These are phyloP conservation scores for Hyphodiscus sp. DNA, from an alignment of 2,329 filamentous ascomycete genomes.

Conservation along the genomic window DNA sequence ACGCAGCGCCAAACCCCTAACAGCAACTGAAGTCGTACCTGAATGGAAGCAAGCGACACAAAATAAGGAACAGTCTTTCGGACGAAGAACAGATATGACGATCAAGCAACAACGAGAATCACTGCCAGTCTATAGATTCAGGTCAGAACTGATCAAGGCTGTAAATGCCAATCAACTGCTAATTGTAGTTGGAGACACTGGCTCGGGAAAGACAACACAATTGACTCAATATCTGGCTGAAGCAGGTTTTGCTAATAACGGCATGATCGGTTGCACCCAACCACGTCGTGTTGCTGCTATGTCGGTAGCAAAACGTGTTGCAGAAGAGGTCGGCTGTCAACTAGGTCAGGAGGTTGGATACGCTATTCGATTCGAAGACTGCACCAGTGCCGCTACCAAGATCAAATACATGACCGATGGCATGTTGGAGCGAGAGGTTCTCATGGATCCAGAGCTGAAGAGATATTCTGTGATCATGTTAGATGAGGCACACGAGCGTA, in stretches of 20 bases:
- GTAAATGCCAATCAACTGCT: constrained; percentile 82
- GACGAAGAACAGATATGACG: constrained; percentile 80
- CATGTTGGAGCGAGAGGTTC: constrained; percentile 92
- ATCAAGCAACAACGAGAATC: constrained; percentile 94
- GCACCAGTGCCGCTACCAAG: constrained; percentile 76
- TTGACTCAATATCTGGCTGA: constrained; percentile 93
- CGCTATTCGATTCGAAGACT: constrained; percentile 95
- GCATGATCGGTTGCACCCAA: constrained; percentile 93
- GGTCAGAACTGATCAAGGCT: constrained; percentile 80
- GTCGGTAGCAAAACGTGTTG: too few species aligned
- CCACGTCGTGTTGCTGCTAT: constrained; percentile 95
- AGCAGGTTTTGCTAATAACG: constrained; percentile 77
- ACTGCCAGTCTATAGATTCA: constrained; percentile 83
- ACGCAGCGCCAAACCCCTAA: constrained; percentile 56
- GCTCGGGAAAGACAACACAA: constrained; percentile 95
- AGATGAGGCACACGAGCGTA: constrained; percentile 96
- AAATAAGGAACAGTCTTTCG: constrained; percentile 72
- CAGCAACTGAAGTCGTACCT: constrained; percentile 62
- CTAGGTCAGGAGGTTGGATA: constrained; percentile 93
- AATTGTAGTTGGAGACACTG: constrained; percentile 95
- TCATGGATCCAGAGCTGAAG: constrained; percentile 82
- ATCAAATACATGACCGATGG: constrained; percentile 99
- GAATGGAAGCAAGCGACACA: constrained; percentile 89
- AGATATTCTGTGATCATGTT: constrained; percentile 97
- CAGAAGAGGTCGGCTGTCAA: too few species aligned